Evolutionary conservation across 192 early-diverging fungal species (phyloP), one percentile per base, ranked within the genome.

Genomic region (Coemansia sp.): DNA sequence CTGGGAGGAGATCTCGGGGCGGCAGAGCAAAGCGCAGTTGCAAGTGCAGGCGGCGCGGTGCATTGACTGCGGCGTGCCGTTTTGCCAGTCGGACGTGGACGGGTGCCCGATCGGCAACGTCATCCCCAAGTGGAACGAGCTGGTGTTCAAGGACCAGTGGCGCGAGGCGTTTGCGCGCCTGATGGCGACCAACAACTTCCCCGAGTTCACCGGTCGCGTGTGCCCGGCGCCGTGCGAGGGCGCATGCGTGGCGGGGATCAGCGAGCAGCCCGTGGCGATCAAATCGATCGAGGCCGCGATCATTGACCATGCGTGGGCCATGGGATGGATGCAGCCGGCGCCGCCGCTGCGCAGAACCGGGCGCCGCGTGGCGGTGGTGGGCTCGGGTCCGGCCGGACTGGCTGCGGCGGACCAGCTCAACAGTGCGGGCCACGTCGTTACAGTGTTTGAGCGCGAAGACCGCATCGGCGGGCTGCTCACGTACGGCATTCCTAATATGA

Each of bases 401-500:
- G 81, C 94, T 5, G 92, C 91, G 11, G 96, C 96, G 15, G 96
- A 99, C 70, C 93, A 96, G 82, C 81, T 99, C 49, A 99, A 99
- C 80, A 89, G 88, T 74, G 93, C 92, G 42, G 96, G 96, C 11
- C 96, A 99, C 70, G 45, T 41, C 5, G 94, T 99, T 21, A 95
- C 91, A 6, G 93, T 99, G 43, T 99, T 92, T 60, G 96, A 99
- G 70, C 88, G 96, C 56, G 93, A 97, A 56, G 96, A 99, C 56
- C 87, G 92, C 34, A 83, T 90, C 53, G 96, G 96, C 63, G 96
- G 96, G 40, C 73, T 99, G 43, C 82, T 99, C 54, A 92, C 94
- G 82, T 99, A 99, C 75, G 96, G 96, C 58, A 99, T 99, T 51
- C 96, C 96, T 39, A 99, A 99, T 82, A 99, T 99, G 96, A 99